Evolutionary conservation across 1,139 yeast genomes (phyloP), one percentile per base, ranked within the genome.

Genomic region (Candida sp.): DNA sequence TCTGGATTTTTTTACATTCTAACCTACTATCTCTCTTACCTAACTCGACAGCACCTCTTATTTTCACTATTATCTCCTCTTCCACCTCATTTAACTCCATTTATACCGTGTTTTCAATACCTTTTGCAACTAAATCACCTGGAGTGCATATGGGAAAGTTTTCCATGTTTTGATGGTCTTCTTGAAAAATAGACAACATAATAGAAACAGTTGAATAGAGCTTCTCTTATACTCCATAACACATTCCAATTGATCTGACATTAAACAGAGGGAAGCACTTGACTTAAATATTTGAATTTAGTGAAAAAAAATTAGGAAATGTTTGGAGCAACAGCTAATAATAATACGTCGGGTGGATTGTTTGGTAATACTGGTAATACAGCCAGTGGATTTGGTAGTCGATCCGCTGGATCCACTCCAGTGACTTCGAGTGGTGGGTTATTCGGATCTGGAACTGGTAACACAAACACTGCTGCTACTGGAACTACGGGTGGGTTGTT

Each of bases 351-450:
- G 8, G 35, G 33, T 5, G 43, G 43, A 11, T 34, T 55, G 55
- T 56, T 55, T 41, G 57, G 57, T 27, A 30, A 47, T 12, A 30
- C 33, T 41, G 57, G 57, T 22, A 30, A 47, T 12, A 30, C 33
- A 12, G 5, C 33, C 5, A 37, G 50, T 27, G 46, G 49, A 25
- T 45, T 51, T 43, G 51, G 51, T 19, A 44, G 35, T 45, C 47
- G 54, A 46, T 47, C 48, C 47, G 50, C 42, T 35, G 42, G 44
- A 19, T 36, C 40, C 40, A 44, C 42, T 36, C 46, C 58, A 9
- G 51, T 57, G 40, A 22, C 39, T 4, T 53, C 64, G 1, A 49
- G 61, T n/a, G 63, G 69, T 15, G 60, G 61, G 21, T 40, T 57
- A 33, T 55, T 57, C 48, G 63, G 62, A 12, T 33, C n/a, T n/a